These are phyloP conservation scores for Kalanchoe fedtschenkoi DNA, from an alignment of 164 flowering plant genomes.

Conservation along the genomic window DNA sequence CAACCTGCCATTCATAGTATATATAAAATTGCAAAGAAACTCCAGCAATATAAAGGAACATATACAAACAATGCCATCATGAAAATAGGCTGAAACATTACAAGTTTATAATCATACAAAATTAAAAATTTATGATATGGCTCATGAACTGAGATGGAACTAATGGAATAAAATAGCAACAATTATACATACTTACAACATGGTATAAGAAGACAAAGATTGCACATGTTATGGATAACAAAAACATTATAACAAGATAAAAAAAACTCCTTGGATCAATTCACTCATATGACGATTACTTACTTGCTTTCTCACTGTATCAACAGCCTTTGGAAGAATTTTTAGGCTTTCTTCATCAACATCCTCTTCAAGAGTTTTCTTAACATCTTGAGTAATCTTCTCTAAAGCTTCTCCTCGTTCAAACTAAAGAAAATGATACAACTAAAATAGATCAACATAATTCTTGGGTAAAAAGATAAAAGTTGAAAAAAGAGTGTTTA, in stretches of 20 bases:
- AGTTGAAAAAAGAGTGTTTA: not conserved
- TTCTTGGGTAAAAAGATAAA: not conserved
- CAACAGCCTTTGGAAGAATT: constrained; percentile 72
- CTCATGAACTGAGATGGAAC: no score
- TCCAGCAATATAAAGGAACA: constrained; percentile 2
- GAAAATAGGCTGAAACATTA: not conserved
- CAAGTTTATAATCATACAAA: not conserved
- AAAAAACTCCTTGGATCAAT: not conserved
- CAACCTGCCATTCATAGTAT: constrained; percentile 36
- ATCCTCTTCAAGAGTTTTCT: constrained; percentile 66
- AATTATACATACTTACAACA: not conserved
- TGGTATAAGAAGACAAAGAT: not conserved
- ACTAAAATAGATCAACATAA: not conserved
- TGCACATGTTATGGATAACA: not conserved
- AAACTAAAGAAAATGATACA: constrained; percentile 37
- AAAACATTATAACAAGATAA: not conserved
- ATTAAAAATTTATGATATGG: not conserved
- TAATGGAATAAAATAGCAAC: not conserved
- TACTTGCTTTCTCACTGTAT: constrained; percentile 82
- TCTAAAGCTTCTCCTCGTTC: constrained; percentile 96
- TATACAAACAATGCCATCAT: not conserved
- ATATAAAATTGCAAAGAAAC: not conserved
- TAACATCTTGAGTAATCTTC: constrained; percentile 71
- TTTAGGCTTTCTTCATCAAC: constrained; percentile 80
- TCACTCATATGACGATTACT: not conserved